Evolutionary conservation across 345 rosid species (phyloP).

Genomic region (Eucalyptus cloeziana): DNA sequence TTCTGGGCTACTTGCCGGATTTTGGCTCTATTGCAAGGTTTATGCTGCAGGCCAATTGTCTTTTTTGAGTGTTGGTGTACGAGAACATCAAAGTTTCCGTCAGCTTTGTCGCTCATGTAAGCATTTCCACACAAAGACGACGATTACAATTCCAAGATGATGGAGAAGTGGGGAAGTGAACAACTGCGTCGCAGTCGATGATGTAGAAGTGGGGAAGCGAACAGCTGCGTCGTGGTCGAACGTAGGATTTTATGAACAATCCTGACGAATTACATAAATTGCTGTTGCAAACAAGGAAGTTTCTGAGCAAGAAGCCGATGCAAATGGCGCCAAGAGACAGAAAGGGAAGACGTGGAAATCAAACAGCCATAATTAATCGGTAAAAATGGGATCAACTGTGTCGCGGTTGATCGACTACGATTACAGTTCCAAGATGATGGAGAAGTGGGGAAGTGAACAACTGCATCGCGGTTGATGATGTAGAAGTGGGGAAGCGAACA

Average conservation of each 20-base stretch:
- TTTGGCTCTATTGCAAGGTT: background rate
- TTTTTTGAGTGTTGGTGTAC: background rate
- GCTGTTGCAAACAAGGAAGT: background rate
- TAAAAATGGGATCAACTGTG: too few relatives aligned
- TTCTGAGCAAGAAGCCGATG: background rate
- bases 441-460: background rate
- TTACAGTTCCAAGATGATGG: background rate
- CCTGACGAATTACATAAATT: background rate
- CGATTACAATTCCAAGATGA: background rate
- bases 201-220: background rate
- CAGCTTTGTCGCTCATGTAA: background rate
- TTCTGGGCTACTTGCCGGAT: background rate
- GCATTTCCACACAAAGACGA: background rate
- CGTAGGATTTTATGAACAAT: background rate
- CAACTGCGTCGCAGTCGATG: background rate
- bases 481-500: background rate
- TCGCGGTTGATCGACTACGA: too few relatives aligned
- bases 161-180: background rate
- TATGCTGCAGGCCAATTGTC: background rate
- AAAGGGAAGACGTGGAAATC: background rate
- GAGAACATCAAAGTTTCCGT: background rate
- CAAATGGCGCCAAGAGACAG: background rate
- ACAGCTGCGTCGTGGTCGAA: background rate
- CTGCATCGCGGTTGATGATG: background rate
- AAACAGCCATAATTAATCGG: background rate